Percentiles rank a stretch among this genome's conserved stretches.
phyloP scores from a whole-genome alignment of 2,329 filamentous ascomycete species.

The Sporothrix humicola region DNA sequence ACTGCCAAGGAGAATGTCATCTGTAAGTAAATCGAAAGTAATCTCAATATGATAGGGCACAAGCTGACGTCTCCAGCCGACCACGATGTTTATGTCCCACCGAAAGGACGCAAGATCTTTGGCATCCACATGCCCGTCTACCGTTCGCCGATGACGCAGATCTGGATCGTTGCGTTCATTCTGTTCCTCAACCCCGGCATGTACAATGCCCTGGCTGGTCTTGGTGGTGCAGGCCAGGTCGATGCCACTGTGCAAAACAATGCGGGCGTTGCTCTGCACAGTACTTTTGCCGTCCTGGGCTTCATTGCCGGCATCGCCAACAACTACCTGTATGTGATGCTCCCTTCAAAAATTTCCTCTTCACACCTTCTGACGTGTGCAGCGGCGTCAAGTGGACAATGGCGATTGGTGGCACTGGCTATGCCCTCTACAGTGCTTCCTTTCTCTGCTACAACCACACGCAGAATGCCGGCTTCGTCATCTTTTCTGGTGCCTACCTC shows the following conservation, averaged over 20 bases:
- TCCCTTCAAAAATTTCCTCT: neutral
- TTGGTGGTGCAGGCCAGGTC: slow-evolving; percentile 65
- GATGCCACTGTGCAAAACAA: slow-evolving; percentile 62
- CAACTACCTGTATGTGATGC: slow-evolving; percentile 51
- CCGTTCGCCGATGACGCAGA: slow-evolving; percentile 73
- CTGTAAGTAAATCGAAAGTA: neutral
- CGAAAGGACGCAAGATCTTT: slow-evolving; percentile 61
- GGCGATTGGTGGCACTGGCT: slow-evolving; percentile 72
- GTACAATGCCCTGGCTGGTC: slow-evolving; percentile 67
- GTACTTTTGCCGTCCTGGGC: slow-evolving; percentile 70
- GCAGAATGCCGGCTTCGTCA: slow-evolving; percentile 67
- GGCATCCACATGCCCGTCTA: slow-evolving; percentile 64
- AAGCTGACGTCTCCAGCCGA: too few species aligned
- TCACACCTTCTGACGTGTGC: slow-evolving; percentile 49
- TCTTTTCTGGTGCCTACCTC: slow-evolving; percentile 74
- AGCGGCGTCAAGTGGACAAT: slow-evolving; percentile 67
- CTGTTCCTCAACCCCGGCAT: slow-evolving; percentile 47
- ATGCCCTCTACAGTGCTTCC: slow-evolving; percentile 70
- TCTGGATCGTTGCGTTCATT: slow-evolving; percentile 65
- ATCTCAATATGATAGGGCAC: too few species aligned
- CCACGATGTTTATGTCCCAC: neutral
- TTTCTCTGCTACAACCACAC: slow-evolving; percentile 73
- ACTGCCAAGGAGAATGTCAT: neutral
- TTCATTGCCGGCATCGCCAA: slow-evolving; percentile 75
- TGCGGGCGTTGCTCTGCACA: slow-evolving; percentile 73